Percentiles rank a stretch among this genome's conserved stretches.
phyloP scores from a whole-genome alignment of 257 asterid genomes.

The Cordia subcordata region DNA sequence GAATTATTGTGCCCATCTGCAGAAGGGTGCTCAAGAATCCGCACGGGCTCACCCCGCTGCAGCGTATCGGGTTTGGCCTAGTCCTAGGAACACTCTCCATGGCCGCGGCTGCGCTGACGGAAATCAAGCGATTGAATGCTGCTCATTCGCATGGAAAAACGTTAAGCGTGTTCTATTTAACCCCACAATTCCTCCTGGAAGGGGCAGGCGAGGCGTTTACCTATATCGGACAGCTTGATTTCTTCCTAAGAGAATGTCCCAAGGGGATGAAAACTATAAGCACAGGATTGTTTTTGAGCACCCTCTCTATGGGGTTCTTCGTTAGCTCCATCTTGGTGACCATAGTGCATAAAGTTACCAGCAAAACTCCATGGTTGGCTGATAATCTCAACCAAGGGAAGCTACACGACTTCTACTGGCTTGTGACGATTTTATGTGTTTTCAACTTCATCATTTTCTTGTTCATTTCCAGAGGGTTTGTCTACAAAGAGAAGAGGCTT shows the following conservation, averaged over 20 bases:
- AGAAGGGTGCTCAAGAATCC: slow-evolving; percentile 38
- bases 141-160: slow-evolving; percentile 39
- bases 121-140: slow-evolving; percentile 39
- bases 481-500: slow-evolving; percentile 84
- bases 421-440: slow-evolving; percentile 47
- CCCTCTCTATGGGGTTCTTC: slow-evolving; percentile 67
- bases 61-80: slow-evolving; percentile 57
- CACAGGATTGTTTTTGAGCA: slow-evolving; percentile 75
- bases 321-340: slow-evolving; percentile 63
- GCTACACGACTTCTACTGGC: slow-evolving; percentile 75
- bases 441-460: slow-evolving; percentile 48
- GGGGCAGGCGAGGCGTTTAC: slow-evolving; percentile 92
- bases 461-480: slow-evolving; percentile 47
- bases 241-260: slow-evolving; percentile 73
- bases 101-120: slow-evolving; percentile 53
- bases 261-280: slow-evolving; percentile 92
- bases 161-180: slow-evolving; percentile 53
- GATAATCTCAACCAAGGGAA: slow-evolving; percentile 65
- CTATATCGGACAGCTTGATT: slow-evolving; percentile 86
- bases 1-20: slow-evolving; percentile 39
- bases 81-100: slow-evolving; percentile 50
- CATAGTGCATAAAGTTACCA: slow-evolving; percentile 55
- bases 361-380: slow-evolving; percentile 65
- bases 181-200: slow-evolving; percentile 66
- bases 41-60: slow-evolving; percentile 61